These are phyloP conservation scores for Saturnispora halmiae DNA, from an alignment of 805 yeast species.

Conservation along the genomic window DNA sequence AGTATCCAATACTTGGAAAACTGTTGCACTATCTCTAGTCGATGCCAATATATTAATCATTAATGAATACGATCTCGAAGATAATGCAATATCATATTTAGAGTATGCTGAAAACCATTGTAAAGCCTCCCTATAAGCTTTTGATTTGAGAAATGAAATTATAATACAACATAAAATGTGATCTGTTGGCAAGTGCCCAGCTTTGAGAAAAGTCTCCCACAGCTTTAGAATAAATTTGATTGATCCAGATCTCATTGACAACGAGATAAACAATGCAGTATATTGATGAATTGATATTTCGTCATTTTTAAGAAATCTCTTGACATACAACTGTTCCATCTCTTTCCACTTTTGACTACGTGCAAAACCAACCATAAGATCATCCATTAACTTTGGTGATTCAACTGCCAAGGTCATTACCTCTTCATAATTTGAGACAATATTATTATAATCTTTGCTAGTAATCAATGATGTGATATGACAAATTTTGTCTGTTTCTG, in stretches of 20 bases:
- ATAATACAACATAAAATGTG: constrained; percentile 39
- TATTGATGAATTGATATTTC: constrained; percentile 47
- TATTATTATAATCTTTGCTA: constrained; percentile 4
- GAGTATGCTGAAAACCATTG: constrained; percentile 30
- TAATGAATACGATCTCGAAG: constrained; percentile 26
- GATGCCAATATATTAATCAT: constrained; percentile 31
- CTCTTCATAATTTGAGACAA: constrained; percentile 1
- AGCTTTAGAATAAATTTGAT: constrained; percentile 30
- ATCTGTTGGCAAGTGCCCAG: constrained; percentile 40
- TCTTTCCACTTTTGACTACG: constrained; percentile 36
- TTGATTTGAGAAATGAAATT: constrained; percentile 30
- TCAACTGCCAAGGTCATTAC: background rate
- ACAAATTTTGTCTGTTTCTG: constrained; percentile 18
- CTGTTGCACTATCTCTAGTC: constrained; percentile 30
- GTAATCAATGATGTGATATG: constrained; percentile 14
- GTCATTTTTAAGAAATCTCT: constrained; percentile 43
- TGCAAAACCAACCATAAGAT: constrained; percentile 17
- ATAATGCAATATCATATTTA: constrained; percentile 24
- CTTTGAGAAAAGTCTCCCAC: constrained; percentile 37
- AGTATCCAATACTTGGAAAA: constrained; percentile 26
- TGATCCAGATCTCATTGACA: constrained; percentile 43
- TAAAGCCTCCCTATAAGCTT: constrained; percentile 31
- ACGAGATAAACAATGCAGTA: constrained; percentile 49
- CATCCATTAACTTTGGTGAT: constrained; percentile 6
- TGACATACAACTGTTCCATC: constrained; percentile 49